These are phyloP conservation scores for Beauveria caledonica DNA, from an alignment of 2,329 filamentous ascomycete genomes.

Conservation along the genomic window DNA sequence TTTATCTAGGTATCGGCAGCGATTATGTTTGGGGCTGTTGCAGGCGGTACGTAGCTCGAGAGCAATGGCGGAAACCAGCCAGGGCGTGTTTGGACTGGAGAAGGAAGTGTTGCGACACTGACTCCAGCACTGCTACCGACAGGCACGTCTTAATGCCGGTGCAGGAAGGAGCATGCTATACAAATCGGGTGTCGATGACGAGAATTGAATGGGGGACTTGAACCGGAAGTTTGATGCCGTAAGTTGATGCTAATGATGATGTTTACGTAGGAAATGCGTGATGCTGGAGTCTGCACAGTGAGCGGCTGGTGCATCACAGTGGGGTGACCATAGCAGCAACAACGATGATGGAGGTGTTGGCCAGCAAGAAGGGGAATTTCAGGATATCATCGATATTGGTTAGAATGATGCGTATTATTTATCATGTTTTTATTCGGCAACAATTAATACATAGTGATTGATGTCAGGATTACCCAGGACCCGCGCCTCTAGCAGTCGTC, in stretches of 20 bases:
- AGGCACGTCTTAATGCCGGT: neutral
- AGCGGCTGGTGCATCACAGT: neutral
- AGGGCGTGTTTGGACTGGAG: neutral
- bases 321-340: neutral
- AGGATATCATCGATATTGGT: neutral
- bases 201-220: neutral
- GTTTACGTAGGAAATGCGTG: neutral
- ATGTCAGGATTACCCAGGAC: neutral
- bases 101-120: neutral
- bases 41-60: neutral
- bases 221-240: neutral
- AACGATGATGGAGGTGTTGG: neutral
- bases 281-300: neutral
- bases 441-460: neutral
- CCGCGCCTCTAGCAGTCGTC: neutral
- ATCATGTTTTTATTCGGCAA: neutral
- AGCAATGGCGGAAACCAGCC: neutral
- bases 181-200: neutral
- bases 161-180: slow-evolving; percentile 4
- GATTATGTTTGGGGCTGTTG: neutral
- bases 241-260: slow-evolving; percentile 1
- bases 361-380: neutral
- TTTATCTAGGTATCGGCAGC: neutral
- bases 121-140: neutral
- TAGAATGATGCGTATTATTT: neutral